These are phyloP conservation scores for Pythium monospermum DNA, from an alignment of 352 stramenopile species.

Conservation along the genomic window DNA sequence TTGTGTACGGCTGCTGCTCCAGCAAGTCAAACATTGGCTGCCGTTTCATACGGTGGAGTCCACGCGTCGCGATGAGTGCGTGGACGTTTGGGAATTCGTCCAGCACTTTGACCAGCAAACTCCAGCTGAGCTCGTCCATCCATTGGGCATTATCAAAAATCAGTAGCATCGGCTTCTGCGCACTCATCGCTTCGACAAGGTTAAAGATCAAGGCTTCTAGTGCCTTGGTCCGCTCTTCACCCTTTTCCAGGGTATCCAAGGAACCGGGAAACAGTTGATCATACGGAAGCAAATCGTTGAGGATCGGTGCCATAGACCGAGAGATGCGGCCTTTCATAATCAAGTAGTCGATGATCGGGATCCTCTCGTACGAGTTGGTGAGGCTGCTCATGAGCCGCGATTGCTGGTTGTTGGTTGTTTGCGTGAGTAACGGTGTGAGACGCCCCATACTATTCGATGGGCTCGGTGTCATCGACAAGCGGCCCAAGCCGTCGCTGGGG, in stretches of 20 bases:
- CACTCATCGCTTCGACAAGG: conserved; percentile 47
- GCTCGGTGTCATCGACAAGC: not conserved
- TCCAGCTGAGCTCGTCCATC: conserved; percentile 65
- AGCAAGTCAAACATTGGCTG: conserved; percentile 37
- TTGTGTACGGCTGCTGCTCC: conserved; percentile 29
- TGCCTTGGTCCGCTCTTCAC: conserved; percentile 40
- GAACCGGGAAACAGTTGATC: conserved; percentile 25
- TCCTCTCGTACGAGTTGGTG: conserved; percentile 27
- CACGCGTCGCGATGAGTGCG: conserved; percentile 45
- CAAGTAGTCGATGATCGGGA: conserved; percentile 55
- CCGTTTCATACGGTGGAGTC: conserved; percentile 28
- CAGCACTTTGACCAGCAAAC: conserved; percentile 49
- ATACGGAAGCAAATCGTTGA: conserved; percentile 53
- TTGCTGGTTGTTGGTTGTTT: not conserved
- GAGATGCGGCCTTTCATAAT: conserved; percentile 40
- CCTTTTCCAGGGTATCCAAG: conserved; percentile 21
- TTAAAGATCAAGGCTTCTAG: conserved; percentile 52
- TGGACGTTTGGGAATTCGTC: conserved; percentile 55
- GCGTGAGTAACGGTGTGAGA: not conserved
- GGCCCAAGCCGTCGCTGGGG: not conserved
- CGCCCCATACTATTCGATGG: conserved; percentile 6
- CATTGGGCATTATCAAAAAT: conserved; percentile 74
- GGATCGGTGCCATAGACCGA: conserved; percentile 30
- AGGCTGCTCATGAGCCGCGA: conserved; percentile 6
- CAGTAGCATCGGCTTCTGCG: conserved; percentile 53